Evolutionary conservation across 2,329 filamentous ascomycete genomes (phyloP), one percentile per base, ranked within the genome.

Genomic region (Aspergillus sp.): DNA sequence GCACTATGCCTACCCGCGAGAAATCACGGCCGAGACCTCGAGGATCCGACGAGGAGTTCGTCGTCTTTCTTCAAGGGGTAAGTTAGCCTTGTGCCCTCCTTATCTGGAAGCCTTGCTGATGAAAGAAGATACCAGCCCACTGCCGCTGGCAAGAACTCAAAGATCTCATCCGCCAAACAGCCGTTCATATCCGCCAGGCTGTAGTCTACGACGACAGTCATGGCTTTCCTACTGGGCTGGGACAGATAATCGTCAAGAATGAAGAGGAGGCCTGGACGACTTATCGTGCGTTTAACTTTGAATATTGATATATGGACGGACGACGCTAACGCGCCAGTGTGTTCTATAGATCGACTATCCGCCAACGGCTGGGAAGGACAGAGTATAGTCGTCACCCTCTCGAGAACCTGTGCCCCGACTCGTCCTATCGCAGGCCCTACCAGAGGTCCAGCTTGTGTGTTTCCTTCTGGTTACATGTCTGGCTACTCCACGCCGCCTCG

Each of bases 101-200:
- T 23, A 15, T 27, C 42, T 20, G 30, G 35, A 7, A 45, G 44
- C 47, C 42, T 57, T 56, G 54, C 55, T 49, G 43, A 44, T 9
- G 41, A 48, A 30, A 13, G 17, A 38, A 72, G 69, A 68, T 72
- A 45, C 69, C 69, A 44, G 57, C 66, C 9, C 68, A 70, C 49
- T 71, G 69, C 48, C 68, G 69, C 48, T 72, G 69, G 69, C 69
- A 72, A 54, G 69, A 72, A 54, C 53, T 72, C 37, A 72, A 72
- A 47, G 69, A 72, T 48, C 53, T 71, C n/a, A 65, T 72, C 15
- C 69, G 69, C 17, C 68, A 72, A 52, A 71, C 68, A 20, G 69
- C 69, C 25, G 49, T 68, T 38, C 69, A 72, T 52, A 71, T 72
- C 47, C 67, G 69, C 30, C 68, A 72, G 49, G 69, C 69, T 1